Percentiles rank a stretch among this genome's conserved stretches.
Conservation (phyloP, 345 rosid species). For the Eucalyptus erythrocorys region DNA sequence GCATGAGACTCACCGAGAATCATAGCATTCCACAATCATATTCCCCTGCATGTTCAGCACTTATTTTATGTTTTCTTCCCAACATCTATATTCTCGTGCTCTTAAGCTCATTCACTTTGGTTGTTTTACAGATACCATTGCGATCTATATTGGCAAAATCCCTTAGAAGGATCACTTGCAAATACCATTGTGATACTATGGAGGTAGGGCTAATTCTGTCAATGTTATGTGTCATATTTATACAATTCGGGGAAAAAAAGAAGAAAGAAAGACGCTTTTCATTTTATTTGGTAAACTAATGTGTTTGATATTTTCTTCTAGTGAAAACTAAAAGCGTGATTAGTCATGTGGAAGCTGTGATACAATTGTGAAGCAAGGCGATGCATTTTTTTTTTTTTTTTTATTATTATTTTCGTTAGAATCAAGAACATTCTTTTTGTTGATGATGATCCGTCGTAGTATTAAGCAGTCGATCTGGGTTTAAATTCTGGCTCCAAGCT, state of each 20-base stretch:
- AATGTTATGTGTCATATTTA: background rate
- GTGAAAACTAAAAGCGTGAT: background rate
- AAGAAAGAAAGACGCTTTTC: background rate
- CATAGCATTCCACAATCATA: background rate
- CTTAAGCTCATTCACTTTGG: background rate
- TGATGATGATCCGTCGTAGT: background rate
- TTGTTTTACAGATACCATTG: background rate
- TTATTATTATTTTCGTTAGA: background rate
- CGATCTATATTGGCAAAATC: background rate
- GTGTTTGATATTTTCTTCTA: background rate
- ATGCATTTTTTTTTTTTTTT: background rate
- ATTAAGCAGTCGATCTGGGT: background rate
- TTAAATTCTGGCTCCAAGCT: background rate
- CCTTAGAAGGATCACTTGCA: background rate
- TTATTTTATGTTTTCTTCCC: background rate
- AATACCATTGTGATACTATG: background rate
- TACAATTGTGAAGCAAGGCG: background rate
- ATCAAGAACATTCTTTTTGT: background rate
- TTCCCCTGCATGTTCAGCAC: background rate
- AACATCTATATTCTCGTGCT: background rate
- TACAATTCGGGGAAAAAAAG: background rate
- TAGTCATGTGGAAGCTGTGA: background rate
- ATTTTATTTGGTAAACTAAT: background rate
- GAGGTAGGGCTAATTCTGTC: background rate
- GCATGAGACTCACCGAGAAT: background rate